Base-by-base conservation (phyloP, 176 grass and related monocot genomes). In the Tillandsia leiboldiana region DNA sequence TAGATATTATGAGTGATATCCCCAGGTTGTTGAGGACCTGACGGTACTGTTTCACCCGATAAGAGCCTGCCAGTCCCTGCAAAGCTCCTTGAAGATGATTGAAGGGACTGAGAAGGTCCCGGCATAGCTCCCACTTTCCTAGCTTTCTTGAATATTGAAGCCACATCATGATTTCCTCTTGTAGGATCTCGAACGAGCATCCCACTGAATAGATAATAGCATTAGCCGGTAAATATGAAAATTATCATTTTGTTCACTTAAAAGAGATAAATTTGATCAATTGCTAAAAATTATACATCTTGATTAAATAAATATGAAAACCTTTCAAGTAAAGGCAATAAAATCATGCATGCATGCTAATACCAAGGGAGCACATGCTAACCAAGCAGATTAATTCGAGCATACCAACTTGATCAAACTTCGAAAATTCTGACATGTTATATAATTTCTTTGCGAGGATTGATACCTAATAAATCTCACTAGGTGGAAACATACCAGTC, bases 121-220 rank as follows among this genome's bases (percentile, higher is more conserved):
- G 75, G 82, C 23, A 81, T 18, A 73, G 82, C 89, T 49, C 89
- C 87, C 72, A 83, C 90, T 82, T 84, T 71, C 51, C 84, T 87
- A 13, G 79, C 89, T 87, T 83, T 79, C 47, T 90, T 87, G 72
- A 99, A 93, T 53, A 93, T 87, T 42, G 81, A 72, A 52, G 87
- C 86, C 51, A 82, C 66, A 27, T 76, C 73, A 47, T 77, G 4
- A 28, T 83, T 81, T 72, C 74, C 86, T 87, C 70, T 90, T 58
- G 87, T 86, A 24, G 94, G 94, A 85, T 93, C 94, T 86, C 93
- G 87, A 75, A 99, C 94, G 67, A 90, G 72, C 94, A 93, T 99
- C 18, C 94, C 94, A 80, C 94, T 90, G 53, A 28, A 77, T 8
- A 69, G 66, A 9, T 23, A 27, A 6, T 2, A 54, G 51, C 33